Evolutionary conservation across 352 stramenopile genomes (phyloP).

Genomic region (Peronosclerospora sorghi): DNA sequence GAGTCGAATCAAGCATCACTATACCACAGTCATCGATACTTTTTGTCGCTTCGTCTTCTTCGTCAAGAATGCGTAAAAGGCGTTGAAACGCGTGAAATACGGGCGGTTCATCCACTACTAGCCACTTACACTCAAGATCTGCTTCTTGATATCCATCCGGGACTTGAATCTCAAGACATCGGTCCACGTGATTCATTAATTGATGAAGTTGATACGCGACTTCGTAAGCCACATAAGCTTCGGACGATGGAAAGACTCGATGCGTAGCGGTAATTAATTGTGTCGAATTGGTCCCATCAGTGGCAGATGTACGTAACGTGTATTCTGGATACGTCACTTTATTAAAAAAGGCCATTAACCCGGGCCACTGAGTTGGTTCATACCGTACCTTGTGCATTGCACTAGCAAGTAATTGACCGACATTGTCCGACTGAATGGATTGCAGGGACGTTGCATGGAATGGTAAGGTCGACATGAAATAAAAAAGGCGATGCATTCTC

Average conservation of each 20-base stretch:
- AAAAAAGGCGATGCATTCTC: conserved; percentile 65
- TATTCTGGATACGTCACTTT: conserved; percentile 55
- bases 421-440: conserved; percentile 8
- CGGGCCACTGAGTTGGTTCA: conserved; percentile 56
- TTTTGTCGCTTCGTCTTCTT: conserved; percentile 17
- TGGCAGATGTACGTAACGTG: conserved; percentile 14
- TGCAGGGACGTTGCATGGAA: conserved; percentile 20
- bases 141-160: conserved; percentile 25
- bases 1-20: neutral
- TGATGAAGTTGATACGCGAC: conserved; percentile 44
- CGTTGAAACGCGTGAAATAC: conserved; percentile 43
- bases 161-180: conserved; percentile 25
- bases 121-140: conserved; percentile 44
- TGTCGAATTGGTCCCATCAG: neutral
- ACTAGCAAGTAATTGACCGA: conserved; percentile 13
- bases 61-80: conserved; percentile 13
- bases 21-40: conserved; percentile 4
- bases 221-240: conserved; percentile 61
- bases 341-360: conserved; percentile 62
- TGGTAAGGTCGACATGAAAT: conserved; percentile 38
- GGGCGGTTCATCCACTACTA: conserved; percentile 21
- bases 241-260: conserved; percentile 32
- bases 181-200: conserved; percentile 35
- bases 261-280: conserved; percentile 9
- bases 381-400: conserved; percentile 23